Evolutionary conservation across 768 basidiomycete genomes (phyloP), one percentile per base, ranked within the genome.

Genomic region (Plicaturopsis crispa): DNA sequence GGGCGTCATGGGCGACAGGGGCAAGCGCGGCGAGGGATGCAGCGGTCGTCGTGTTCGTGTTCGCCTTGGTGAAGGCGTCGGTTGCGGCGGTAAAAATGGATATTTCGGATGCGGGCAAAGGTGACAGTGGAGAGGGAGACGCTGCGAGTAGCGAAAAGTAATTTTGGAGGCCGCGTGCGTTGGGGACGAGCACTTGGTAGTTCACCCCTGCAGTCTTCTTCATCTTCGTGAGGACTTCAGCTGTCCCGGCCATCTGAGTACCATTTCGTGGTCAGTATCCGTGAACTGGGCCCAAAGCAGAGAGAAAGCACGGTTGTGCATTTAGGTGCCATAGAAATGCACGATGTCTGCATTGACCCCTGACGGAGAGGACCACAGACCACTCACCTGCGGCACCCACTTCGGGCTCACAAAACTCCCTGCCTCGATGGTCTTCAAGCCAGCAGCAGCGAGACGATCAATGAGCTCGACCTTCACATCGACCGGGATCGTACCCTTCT

Each of bases 351-450:
- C 30, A 39, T 21, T 14, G 38, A 34, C n/a, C 32, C 24, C 18
- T 32, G 22, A 31, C 16, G 20, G 10, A 17, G 44, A 10, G 13
- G 12, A 14, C 14, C 20, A 21, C 10, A 14, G 17, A 10, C 3
- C 6, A 57, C 67, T 35, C 44, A 79, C 91, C 75, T 93, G 91
- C 0, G 90, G 91, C 18, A 93, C 84, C 84, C 89, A 89, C 59
- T 90, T 91, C 0, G 86, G 85, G 56, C 87, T 87, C 41, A 93
- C 91, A 53, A 94, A 91, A 54, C 87, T 89, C 5, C 91, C 91
- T 1, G 78, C 75, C 59, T 93, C 90, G 47, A 93, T 81, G 40
- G 66, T 75, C 43, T 65, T 63, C 48, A 78, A 53, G 0, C 89
- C 91, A 7, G 87, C 80, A 13, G 54, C 55, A 2, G 72, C 75